phyloP scores from a whole-genome alignment of 768 basidiomycete species.

The Imleria badia region DNA sequence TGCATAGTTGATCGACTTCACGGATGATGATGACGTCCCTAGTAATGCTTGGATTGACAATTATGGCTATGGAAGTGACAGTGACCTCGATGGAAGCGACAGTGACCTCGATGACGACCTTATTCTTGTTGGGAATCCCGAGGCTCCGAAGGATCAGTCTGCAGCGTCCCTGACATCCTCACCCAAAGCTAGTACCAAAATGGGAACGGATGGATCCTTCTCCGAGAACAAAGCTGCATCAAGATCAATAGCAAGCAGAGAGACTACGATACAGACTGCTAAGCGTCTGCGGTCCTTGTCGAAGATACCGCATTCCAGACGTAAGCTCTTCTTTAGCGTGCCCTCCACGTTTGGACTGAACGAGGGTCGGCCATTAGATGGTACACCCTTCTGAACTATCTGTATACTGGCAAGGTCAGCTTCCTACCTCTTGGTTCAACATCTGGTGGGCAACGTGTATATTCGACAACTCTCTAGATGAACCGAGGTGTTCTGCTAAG shows the following conservation, averaged over 20 bases:
- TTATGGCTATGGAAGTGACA: constrained; percentile 34
- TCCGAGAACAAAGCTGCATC: neutral
- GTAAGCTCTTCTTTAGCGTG: constrained; percentile 3
- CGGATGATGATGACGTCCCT: constrained; percentile 3
- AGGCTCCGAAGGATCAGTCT: neutral
- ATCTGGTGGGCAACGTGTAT: neutral
- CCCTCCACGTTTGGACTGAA: neutral
- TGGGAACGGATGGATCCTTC: constrained; percentile 1
- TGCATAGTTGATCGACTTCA: constrained; percentile 8
- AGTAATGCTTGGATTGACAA: constrained; percentile 8
- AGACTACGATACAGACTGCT: neutral
- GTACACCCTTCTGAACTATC: constrained; percentile 40
- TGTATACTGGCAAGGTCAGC: constrained; percentile 35
- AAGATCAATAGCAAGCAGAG: constrained; percentile 3
- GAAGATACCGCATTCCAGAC: constrained; percentile 28
- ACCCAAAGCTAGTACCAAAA: neutral
- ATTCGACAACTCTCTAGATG: constrained; percentile 4
- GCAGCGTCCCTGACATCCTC: too few relatives aligned
- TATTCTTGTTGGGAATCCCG: neutral
- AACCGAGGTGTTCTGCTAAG: constrained; percentile 37
- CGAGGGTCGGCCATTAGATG: constrained; percentile 23
- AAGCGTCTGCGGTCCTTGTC: constrained; percentile 5
- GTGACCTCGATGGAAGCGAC: constrained; percentile 35
- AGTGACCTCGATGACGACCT: constrained; percentile 25
- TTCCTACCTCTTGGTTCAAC: constrained; percentile 31